Evolutionary conservation across 2,329 filamentous ascomycete genomes (phyloP).

Genomic region (Emmonsiellopsis sp.): DNA sequence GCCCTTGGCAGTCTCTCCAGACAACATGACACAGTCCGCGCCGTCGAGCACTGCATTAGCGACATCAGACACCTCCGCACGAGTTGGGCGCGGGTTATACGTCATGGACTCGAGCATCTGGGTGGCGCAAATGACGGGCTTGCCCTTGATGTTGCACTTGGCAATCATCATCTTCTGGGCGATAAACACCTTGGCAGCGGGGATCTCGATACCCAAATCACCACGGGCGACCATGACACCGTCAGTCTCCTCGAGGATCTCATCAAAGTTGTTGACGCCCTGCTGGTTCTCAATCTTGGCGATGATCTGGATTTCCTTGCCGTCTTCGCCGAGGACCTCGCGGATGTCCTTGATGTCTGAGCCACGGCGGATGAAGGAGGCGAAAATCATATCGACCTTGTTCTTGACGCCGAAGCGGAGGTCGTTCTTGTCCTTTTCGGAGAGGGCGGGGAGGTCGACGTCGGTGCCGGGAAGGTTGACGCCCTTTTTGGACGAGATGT

Average conservation of each 20-base stretch:
- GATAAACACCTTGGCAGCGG: constrained; percentile 95
- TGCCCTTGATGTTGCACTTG: constrained; percentile 99
- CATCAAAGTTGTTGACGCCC: constrained; percentile 98
- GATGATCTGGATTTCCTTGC: constrained; percentile 97
- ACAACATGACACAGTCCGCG: constrained; percentile 99
- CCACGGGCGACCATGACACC: constrained; percentile 99
- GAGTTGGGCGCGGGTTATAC: constrained; percentile 96
- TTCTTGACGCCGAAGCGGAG: constrained; percentile 96
- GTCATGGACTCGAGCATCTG: constrained; percentile 99
- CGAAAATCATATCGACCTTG: constrained; percentile 97
- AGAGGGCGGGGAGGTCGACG: constrained; percentile 92
- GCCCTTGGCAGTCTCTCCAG: constrained; percentile 97
- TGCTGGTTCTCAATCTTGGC: constrained; percentile 99
- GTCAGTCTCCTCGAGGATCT: constrained; percentile 92
- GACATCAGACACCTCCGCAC: constrained; percentile 96
- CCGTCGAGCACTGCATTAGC: constrained; percentile 97
- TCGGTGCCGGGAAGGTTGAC: constrained; percentile 99
- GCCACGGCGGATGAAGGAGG: constrained; percentile 91
- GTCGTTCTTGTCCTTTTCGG: constrained; percentile 95
- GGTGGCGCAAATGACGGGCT: constrained; percentile 96
- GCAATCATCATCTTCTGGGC: constrained; percentile 99
- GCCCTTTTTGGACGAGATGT: constrained; percentile 97
- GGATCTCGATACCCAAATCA: constrained; percentile 97
- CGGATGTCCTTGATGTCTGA: constrained; percentile 92
- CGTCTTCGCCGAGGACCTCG: constrained; percentile 78